Percentiles rank a stretch among this genome's conserved stretches.
phyloP scores from a whole-genome alignment of 2,329 filamentous ascomycete genomes.

The Penicillium sp. region DNA sequence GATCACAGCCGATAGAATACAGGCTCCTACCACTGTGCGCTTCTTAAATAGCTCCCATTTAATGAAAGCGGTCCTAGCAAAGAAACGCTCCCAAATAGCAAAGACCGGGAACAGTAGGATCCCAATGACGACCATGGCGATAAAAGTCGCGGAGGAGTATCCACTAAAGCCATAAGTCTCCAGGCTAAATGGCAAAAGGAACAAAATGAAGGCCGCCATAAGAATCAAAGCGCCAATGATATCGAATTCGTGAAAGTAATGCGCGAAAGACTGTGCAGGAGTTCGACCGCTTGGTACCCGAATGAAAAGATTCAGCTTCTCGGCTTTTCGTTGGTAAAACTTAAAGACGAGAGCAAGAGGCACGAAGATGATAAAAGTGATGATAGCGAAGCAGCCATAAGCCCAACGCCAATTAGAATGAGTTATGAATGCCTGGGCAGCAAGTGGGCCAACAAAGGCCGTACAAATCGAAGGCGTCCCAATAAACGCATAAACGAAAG shows the following conservation, averaged over 20 bases:
- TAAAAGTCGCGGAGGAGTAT: conserved; percentile 13
- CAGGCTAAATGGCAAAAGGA: background rate
- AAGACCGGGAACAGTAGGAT: conserved; percentile 54
- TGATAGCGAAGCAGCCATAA: conserved; percentile 61
- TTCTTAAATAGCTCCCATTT: conserved; percentile 51
- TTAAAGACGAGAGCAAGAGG: conserved; percentile 58
- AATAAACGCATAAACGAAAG: conserved; percentile 59
- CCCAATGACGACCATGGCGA: conserved; percentile 56
- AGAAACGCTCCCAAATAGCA: conserved; percentile 54
- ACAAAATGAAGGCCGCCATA: background rate
- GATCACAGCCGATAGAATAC: conserved; percentile 47
- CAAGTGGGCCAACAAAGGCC: conserved; percentile 55
- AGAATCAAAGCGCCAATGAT: background rate
- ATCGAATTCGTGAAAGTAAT: conserved; percentile 65
- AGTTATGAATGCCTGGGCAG: conserved; percentile 51
- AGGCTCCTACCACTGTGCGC: conserved; percentile 54
- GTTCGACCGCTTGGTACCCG: conserved; percentile 48
- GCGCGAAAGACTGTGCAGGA: conserved; percentile 45
- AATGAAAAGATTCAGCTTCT: conserved; percentile 53
- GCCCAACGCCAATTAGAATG: conserved; percentile 61
- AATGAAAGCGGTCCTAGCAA: conserved; percentile 54
- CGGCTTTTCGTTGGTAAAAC: conserved; percentile 58
- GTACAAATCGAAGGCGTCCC: conserved; percentile 62
- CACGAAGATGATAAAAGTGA: conserved; percentile 55
- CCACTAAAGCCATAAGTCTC: background rate